phyloP scores from a whole-genome alignment of 352 stramenopile genomes.

The Globisporangium spinosum region DNA sequence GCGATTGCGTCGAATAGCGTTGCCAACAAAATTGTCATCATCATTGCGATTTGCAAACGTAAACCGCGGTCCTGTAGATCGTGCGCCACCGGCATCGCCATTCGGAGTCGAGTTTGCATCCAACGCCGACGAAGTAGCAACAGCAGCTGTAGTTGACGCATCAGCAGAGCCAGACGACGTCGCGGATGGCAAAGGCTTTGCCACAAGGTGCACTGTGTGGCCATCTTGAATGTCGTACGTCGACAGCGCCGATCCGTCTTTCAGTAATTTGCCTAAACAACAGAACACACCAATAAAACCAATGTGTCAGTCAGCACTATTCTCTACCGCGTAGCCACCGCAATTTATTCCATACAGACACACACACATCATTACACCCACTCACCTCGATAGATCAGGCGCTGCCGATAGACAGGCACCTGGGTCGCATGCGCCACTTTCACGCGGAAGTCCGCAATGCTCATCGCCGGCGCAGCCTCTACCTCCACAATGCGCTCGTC shows the following conservation, averaged over 20 bases:
- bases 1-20: constrained; percentile 11
- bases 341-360: background rate
- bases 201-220: constrained; percentile 91
- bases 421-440: constrained; percentile 51
- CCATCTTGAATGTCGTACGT: constrained; percentile 90
- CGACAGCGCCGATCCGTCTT: constrained; percentile 62
- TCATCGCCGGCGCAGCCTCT: constrained; percentile 33
- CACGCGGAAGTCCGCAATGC: constrained; percentile 60
- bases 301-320: background rate
- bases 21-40: constrained; percentile 6
- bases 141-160: background rate
- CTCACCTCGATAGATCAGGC: constrained; percentile 89
- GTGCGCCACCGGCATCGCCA: background rate
- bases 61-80: background rate
- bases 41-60: constrained; percentile 9
- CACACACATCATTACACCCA: background rate
- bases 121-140: background rate
- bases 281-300: background rate
- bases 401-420: constrained; percentile 62
- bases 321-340: background rate
- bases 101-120: constrained; percentile 1
- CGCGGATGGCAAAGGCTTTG: constrained; percentile 30
- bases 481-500: constrained; percentile 79
- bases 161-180: background rate
- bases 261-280: constrained; percentile 70